Base-by-base conservation (phyloP, 495 filamentous ascomycete species). In the Penicillium parvum region DNA sequence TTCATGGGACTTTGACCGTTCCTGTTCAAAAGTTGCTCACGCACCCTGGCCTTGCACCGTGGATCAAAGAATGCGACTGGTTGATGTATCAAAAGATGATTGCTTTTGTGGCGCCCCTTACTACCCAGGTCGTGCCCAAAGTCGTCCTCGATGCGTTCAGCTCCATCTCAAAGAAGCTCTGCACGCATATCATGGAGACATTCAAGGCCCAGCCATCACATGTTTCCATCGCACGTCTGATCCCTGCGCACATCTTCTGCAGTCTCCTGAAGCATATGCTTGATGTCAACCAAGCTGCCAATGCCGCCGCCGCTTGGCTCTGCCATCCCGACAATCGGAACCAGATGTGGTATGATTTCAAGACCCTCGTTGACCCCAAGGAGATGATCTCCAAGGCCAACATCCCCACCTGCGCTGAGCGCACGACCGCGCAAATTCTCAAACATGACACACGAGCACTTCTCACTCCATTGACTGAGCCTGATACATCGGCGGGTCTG, bases 41-140 rank as follows among this genome's bases (percentile, higher is more conserved):
- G 5, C 80, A 92, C 51, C 85, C 84, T 2, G 79, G 76, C 41
- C 71, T 98, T 35, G 86, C 89, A 10, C 79, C 85, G 3, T 98
- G 92, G 92, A 94, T 98, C 48, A 84, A 88, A 53, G 84, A 94
- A 58, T 95, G 88, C 53, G 92, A 98, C 52, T 91, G 90, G 70
- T 70, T 90, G 26, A 88, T 96, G 74, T 98, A 98, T 58, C 88
- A 86, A 63, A 90, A 90, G 51, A 95, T 97, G 89, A 88, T 95
- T 64, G 81, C 84, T 18, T 88, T 96, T 39, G 77, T 97, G 19
- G 82, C 87, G 5, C 81, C 81, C 4, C 72, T 98, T 22, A 88
- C 88, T 0, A 76, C 95, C 7, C 89, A 96, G 61, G 89, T 94
- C 9, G 83, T 92, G 2, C 94, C 92, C 2, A 81, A 87, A 32